These are phyloP conservation scores for Lipomyces yamadae DNA, from an alignment of 805 yeast genomes.

Conservation along the genomic window DNA sequence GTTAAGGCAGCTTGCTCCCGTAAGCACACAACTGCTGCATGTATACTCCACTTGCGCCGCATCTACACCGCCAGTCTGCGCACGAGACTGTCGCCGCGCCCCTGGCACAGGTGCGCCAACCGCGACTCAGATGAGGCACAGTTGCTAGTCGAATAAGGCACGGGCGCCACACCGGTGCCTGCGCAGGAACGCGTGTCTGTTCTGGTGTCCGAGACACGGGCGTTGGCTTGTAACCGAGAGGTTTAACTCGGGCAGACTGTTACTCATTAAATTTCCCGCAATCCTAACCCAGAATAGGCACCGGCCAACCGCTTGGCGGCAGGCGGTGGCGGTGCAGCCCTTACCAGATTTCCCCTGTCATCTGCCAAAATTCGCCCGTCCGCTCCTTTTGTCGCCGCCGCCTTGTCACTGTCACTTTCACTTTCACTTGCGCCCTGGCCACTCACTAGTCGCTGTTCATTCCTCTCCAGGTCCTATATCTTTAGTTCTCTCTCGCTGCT, in stretches of 20 bases:
- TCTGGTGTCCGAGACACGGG: background rate
- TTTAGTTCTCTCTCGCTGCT: background rate
- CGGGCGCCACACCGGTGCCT: background rate
- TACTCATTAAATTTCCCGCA: too few relatives aligned
- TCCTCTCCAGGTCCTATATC: background rate
- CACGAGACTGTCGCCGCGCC: background rate
- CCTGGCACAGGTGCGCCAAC: background rate
- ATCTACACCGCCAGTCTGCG: background rate
- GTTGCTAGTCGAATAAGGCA: background rate
- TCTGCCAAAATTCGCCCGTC: constrained; percentile 7
- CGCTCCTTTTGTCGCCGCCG: constrained; percentile 10
- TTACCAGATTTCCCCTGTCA: background rate
- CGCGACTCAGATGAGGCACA: background rate
- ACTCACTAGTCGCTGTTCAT: background rate
- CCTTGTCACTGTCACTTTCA: too few relatives aligned
- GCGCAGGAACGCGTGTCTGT: constrained; percentile 4
- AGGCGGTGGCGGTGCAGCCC: too few relatives aligned
- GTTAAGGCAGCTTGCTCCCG: background rate
- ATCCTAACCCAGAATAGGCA: too few relatives aligned
- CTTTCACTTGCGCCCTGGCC: too few relatives aligned
- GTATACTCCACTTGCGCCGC: background rate
- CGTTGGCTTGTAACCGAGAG: background rate
- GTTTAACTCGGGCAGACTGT: too few relatives aligned
- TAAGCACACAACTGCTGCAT: background rate
- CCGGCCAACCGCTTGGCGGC: too few relatives aligned